These are phyloP conservation scores for Ustanciosporium gigantosporum DNA, from an alignment of 1,284 basidiomycete genomes.

Conservation along the genomic window DNA sequence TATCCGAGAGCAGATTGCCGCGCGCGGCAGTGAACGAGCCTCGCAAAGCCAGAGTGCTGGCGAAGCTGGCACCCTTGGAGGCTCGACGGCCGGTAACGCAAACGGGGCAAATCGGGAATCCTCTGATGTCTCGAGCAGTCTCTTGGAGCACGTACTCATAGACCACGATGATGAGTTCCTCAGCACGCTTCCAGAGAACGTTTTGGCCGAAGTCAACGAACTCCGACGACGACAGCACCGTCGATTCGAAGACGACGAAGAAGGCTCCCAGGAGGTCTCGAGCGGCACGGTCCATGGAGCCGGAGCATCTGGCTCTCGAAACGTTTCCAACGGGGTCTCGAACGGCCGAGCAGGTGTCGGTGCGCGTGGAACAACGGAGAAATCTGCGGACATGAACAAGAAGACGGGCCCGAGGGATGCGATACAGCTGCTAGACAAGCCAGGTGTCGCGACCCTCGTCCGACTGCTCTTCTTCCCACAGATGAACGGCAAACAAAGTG, in stretches of 20 bases:
- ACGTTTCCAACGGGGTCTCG: not conserved
- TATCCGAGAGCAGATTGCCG: slow-evolving; percentile 45
- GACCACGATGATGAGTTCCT: slow-evolving; percentile 83
- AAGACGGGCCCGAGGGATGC: slow-evolving; percentile 68
- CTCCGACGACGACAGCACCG: slow-evolving; percentile 21
- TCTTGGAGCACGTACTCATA: slow-evolving; percentile 74
- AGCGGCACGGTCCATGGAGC: not conserved
- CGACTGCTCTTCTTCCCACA: slow-evolving; percentile 96
- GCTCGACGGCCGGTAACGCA: slow-evolving; percentile 1
- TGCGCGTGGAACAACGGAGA: not conserved
- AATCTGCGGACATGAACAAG: slow-evolving; percentile 2
- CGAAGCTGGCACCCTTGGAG: slow-evolving; percentile 1
- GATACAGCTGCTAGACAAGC: slow-evolving; percentile 89
- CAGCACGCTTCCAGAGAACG: slow-evolving; percentile 69
- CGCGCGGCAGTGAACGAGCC: slow-evolving; percentile 29
- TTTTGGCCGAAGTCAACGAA: slow-evolving; percentile 12
- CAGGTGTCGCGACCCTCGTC: slow-evolving; percentile 84
- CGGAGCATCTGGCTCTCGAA: not conserved
- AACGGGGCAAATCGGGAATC: not conserved
- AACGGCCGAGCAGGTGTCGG: not conserved
- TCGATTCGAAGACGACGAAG: slow-evolving; percentile 24
- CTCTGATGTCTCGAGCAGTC: slow-evolving; percentile 1
- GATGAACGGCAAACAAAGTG: slow-evolving; percentile 75
- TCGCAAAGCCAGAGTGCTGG: slow-evolving; percentile 48
- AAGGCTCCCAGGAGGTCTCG: slow-evolving; percentile 17